Base-by-base conservation (phyloP, 2,329 filamentous ascomycete genomes). In the Daldinia sp. region DNA sequence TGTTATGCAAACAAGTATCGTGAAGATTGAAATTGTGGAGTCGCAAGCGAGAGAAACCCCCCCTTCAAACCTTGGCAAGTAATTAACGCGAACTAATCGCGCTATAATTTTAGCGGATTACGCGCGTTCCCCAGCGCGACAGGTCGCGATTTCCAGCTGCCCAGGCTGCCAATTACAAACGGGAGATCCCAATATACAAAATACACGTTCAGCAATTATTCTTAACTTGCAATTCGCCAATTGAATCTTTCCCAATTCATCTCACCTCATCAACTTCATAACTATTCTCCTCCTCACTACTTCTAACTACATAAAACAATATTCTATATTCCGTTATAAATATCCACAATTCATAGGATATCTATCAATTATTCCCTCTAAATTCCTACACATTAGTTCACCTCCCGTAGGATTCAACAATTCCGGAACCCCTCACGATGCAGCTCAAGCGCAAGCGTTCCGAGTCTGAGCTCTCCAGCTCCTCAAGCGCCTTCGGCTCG, bases 361-460 rank as follows among this genome's bases (percentile, higher is more conserved):
- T 30, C 37, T 37, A 54, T 42, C 35, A 39, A 42, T 56, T 26
- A 41, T 28, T 23, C 23, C 62, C 59, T 51, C 37, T 37, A 42
- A 51, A 6, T 28, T 59, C 20, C 37, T n/a, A 28, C 35, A 2
- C 20, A 60, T 56, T 10, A 56, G 33, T 5, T 5, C 46, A 48
- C 18, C 35, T 37, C n/a, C 20, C 30, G 6, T 33, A 30, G 39
- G 15, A 42, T 33, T 57, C 54, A 41, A 57, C 23, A 28, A 20
- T 26, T 37, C 13, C 42, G n/a, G 23, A 58, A 39, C 39, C 35
- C 50, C 37, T 65, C 70, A 73, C 59, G 57, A 88, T 88, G 86
- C 77, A 84, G 28, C 80, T 89, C 75, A 91, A 90, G 77, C 88
- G 89, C 79, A 91, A 90, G 82, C 85, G 88, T 48, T 90, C 88